Evolutionary conservation across 768 basidiomycete species (phyloP).

Genomic region (Stropharia rugosoannulata): DNA sequence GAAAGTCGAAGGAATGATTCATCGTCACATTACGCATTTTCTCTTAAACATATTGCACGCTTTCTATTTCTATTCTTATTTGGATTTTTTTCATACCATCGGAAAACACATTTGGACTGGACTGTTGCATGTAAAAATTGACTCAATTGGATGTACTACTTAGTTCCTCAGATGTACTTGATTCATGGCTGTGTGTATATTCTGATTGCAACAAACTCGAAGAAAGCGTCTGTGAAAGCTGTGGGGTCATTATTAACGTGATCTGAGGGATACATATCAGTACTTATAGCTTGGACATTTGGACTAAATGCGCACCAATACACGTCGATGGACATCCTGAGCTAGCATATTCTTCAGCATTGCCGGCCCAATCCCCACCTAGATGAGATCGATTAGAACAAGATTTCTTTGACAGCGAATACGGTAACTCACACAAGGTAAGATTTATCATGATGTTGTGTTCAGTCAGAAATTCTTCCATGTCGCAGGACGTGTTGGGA

Average conservation of each 20-base stretch:
- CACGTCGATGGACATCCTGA: slow-evolving; percentile 60
- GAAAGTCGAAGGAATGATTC: slow-evolving; percentile 22
- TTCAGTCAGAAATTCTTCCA: slow-evolving; percentile 48
- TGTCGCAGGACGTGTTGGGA: slow-evolving; percentile 58
- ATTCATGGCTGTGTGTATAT: slow-evolving; percentile 21
- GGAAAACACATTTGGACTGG: not conserved
- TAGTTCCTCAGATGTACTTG: not conserved
- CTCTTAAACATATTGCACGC: not conserved
- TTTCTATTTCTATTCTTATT: not conserved
- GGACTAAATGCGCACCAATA: slow-evolving; percentile 39
- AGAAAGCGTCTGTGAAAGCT: slow-evolving; percentile 66
- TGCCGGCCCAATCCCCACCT: slow-evolving; percentile 54
- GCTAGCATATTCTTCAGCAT: slow-evolving; percentile 40
- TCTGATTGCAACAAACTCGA: slow-evolving; percentile 60
- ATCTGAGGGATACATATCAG: slow-evolving; percentile 30
- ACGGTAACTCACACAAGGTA: slow-evolving; percentile 33
- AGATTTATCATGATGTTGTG: slow-evolving; percentile 69
- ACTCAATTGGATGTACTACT: not conserved
- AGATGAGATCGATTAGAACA: not conserved
- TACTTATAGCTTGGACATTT: not conserved
- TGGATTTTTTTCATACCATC: not conserved
- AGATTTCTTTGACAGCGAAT: not conserved
- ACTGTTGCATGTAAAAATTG: not conserved
- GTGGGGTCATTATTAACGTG: slow-evolving; percentile 62
- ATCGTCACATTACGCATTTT: not conserved